Conservation (phyloP, 768 basidiomycete genomes). For the Termitomyces eurrhizus region DNA sequence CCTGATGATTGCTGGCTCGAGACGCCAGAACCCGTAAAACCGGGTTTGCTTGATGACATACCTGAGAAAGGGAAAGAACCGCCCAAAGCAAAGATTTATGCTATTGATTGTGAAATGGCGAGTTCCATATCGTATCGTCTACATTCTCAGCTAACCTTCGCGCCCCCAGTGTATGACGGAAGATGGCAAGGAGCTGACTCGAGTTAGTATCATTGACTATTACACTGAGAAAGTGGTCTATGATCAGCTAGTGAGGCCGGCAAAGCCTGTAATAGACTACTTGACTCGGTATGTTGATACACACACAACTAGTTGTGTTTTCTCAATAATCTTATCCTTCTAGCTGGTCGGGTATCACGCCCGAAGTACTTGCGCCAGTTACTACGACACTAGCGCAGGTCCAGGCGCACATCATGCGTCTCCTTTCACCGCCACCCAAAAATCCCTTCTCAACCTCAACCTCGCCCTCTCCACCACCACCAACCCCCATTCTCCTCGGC, state of each 20-base stretch:
- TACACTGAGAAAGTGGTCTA: slow-evolving; percentile 69
- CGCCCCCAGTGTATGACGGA: slow-evolving; percentile 73
- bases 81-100: slow-evolving; percentile 56
- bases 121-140: slow-evolving; percentile 16
- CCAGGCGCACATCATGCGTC: slow-evolving; percentile 61
- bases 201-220: slow-evolving; percentile 83
- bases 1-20: slow-evolving; percentile 72
- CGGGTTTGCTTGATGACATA: slow-evolving; percentile 23
- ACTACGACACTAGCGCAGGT: slow-evolving; percentile 80
- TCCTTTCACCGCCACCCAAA: slow-evolving; percentile 49
- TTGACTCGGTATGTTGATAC: slow-evolving; percentile 65
- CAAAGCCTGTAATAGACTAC: slow-evolving; percentile 83
- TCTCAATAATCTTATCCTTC: background rate
- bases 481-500: slow-evolving; percentile 79
- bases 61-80: slow-evolving; percentile 23
- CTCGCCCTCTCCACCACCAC: slow-evolving; percentile 30
- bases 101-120: slow-evolving; percentile 98
- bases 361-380: slow-evolving; percentile 57
- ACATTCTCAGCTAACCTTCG: background rate
- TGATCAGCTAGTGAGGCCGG: slow-evolving; percentile 87
- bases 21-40: slow-evolving; percentile 50
- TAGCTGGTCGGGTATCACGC: slow-evolving; percentile 94
- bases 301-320: too few species aligned
- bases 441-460: slow-evolving; percentile 44
- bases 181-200: slow-evolving; percentile 85